Evolutionary conservation across 257 asterid species (phyloP).

Genomic region (Solanum chaucha): DNA sequence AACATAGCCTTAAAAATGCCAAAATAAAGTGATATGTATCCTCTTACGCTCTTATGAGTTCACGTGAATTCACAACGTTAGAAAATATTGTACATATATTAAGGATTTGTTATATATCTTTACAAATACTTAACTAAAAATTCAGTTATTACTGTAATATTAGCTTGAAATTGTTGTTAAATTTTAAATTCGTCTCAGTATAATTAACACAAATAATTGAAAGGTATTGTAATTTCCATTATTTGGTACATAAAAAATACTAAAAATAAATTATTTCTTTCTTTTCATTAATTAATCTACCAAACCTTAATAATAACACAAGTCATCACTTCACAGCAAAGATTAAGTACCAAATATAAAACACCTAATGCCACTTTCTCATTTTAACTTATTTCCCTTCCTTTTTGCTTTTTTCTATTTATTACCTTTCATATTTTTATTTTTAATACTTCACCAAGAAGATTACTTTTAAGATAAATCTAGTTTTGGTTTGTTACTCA

Average conservation of each 20-base stretch:
- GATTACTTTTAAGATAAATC: neutral
- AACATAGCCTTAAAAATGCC: neutral
- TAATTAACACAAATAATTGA: neutral
- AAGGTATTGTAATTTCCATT: neutral
- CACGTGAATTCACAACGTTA: rapidly evolving
- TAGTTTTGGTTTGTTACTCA: neutral
- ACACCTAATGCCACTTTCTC: neutral
- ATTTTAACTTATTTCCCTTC: neutral
- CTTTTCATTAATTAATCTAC: neutral
- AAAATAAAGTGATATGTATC: neutral
- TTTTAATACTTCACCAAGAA: neutral
- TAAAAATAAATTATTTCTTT: neutral
- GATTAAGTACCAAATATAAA: neutral
- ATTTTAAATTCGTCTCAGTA: too few relatives aligned
- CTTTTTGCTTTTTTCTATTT: neutral
- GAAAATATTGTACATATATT: neutral
- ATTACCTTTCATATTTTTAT: neutral
- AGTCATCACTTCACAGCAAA: conserved; percentile 7
- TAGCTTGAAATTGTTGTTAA: too few relatives aligned
- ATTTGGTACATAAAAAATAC: neutral
- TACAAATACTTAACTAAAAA: neutral
- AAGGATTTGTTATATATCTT: neutral
- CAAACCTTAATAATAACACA: neutral
- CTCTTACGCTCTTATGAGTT: too few relatives aligned
- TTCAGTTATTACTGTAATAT: too few relatives aligned